Percentiles rank a stretch among this genome's conserved stretches.
These are phyloP conservation scores for Fusarium luffae DNA, from an alignment of 2,329 filamentous ascomycete species.

Conservation along the genomic window DNA sequence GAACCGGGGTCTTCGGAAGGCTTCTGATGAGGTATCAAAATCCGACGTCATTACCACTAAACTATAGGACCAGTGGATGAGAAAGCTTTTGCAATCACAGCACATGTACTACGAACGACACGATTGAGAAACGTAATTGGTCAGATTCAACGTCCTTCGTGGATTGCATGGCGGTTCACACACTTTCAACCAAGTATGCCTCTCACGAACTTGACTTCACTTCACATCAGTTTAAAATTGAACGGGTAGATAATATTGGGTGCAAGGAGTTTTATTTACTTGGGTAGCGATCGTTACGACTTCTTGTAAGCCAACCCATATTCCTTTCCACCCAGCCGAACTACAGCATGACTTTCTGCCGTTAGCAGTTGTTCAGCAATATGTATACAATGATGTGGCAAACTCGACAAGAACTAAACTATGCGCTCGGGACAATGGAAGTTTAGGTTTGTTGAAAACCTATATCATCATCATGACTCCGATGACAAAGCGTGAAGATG, in stretches of 20 bases:
- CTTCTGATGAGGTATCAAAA: slow-evolving; percentile 19
- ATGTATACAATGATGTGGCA: too few relatives aligned
- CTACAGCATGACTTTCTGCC: neutral
- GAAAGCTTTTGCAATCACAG: fast-evolving
- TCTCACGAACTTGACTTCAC: neutral
- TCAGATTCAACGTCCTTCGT: neutral
- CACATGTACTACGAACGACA: neutral
- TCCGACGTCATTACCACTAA: slow-evolving; percentile 35
- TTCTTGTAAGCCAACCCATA: neutral
- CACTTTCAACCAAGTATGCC: neutral
- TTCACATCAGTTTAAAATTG: neutral
- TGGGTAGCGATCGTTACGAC: neutral
- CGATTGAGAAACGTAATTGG: neutral
- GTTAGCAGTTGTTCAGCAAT: neutral
- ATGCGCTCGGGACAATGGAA: neutral
- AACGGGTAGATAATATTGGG: neutral
- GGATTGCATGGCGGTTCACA: neutral
- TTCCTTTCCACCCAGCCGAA: neutral
- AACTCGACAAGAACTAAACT: too few relatives aligned
- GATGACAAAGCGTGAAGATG: neutral
- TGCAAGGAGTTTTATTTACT: neutral
- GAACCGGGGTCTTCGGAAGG: slow-evolving; percentile 33
- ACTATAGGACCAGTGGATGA: slow-evolving; percentile 24
- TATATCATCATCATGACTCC: neutral
- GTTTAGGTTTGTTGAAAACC: neutral